phyloP scores from a whole-genome alignment of 2,329 filamentous ascomycete genomes.

The Colletotrichum lindemuthianum region DNA sequence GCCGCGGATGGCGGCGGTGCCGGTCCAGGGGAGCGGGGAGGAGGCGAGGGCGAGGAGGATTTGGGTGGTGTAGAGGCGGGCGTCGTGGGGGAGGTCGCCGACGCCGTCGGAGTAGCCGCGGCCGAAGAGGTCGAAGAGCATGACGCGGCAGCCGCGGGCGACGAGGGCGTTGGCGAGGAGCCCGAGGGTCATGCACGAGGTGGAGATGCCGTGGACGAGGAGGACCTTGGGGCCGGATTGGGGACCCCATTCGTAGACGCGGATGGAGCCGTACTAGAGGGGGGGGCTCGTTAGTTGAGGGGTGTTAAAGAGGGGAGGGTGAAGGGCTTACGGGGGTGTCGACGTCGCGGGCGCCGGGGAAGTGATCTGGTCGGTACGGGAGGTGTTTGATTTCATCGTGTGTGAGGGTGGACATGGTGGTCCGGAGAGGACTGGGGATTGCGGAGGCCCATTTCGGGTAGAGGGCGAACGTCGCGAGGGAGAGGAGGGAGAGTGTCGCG shows the following conservation, averaged over 20 bases:
- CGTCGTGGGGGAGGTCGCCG: conserved; percentile 74
- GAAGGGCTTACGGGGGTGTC: conserved; percentile 64
- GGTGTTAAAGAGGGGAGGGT: background rate
- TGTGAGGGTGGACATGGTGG: conserved; percentile 49
- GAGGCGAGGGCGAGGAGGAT: conserved; percentile 77
- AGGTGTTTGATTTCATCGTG: conserved; percentile 50
- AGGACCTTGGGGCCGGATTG: conserved; percentile 77
- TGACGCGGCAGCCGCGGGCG: conserved; percentile 77
- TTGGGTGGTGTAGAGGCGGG: conserved; percentile 77
- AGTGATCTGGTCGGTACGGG: conserved; percentile 72
- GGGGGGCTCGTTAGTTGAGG: conserved; percentile 4
- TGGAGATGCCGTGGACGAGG: conserved; percentile 86
- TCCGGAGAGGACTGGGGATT: conserved; percentile 57
- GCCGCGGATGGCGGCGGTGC: conserved; percentile 61
- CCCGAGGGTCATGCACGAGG: conserved; percentile 78
- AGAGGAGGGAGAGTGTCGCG: conserved; percentile 53
- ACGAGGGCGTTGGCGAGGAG: conserved; percentile 74
- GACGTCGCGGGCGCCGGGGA: conserved; percentile 80
- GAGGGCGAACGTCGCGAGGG: conserved; percentile 47
- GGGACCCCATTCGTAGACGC: conserved; percentile 87
- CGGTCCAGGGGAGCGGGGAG: conserved; percentile 75
- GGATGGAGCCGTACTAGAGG: conserved; percentile 72
- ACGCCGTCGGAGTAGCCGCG: conserved; percentile 74
- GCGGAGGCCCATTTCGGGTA: conserved; percentile 52
- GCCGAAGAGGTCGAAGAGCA: conserved; percentile 81